A percentile compares a stretch with the other conserved stretches of the same genome.
Conservation (phyloP, 2,329 filamentous ascomycete species). For the Cryphonectria radicalis region DNA sequence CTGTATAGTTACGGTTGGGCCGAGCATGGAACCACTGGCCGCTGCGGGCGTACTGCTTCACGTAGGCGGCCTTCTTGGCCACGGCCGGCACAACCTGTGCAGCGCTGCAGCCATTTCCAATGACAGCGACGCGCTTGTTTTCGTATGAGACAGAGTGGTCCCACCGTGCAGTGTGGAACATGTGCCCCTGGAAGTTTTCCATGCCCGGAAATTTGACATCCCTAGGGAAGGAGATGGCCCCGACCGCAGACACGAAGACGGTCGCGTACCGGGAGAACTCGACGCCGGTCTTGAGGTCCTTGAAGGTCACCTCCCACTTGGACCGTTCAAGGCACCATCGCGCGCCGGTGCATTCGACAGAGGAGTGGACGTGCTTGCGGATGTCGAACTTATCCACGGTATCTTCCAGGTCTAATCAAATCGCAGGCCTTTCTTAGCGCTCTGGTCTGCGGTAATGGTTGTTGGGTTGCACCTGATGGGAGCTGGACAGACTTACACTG, state of each 20-base stretch:
- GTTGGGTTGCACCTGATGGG: no score
- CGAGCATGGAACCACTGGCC: conserved; percentile 34
- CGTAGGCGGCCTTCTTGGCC: conserved; percentile 32
- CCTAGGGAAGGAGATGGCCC: not conserved
- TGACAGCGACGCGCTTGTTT: conserved; percentile 41
- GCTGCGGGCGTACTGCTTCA: conserved; percentile 37
- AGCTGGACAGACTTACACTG: conserved; percentile 31
- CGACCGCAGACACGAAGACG: not conserved
- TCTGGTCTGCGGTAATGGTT: no score
- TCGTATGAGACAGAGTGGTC: conserved; percentile 35
- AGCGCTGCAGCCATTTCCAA: conserved; percentile 44
- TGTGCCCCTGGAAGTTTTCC: conserved; percentile 38
- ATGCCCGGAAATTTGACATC: not conserved
- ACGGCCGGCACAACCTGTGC: conserved; percentile 43
- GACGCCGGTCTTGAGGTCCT: not conserved
- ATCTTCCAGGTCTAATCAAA: conserved; percentile 26
- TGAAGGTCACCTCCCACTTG: not conserved
- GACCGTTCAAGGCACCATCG: conserved; percentile 6
- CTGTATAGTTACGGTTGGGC: conserved; percentile 29
- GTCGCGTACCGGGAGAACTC: not conserved
- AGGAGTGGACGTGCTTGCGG: conserved; percentile 33
- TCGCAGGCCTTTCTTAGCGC: not conserved
- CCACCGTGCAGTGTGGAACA: conserved; percentile 44
- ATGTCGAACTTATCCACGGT: conserved; percentile 33
- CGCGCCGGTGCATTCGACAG: conserved; percentile 33